Conservation (phyloP, 306 rosid genomes). For the Parietaria judaica region DNA sequence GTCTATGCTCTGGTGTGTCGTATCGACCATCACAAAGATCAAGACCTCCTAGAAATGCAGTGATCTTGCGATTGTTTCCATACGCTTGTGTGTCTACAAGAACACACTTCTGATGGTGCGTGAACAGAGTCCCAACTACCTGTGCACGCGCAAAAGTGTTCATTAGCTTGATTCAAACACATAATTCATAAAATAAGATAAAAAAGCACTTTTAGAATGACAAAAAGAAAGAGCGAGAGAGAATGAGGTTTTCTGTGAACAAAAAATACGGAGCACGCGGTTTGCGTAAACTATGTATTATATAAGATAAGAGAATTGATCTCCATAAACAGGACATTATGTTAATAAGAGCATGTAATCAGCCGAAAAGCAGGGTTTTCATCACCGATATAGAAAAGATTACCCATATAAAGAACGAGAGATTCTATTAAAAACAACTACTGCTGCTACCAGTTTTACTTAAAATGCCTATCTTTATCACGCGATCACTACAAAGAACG, state of each 20-base stretch:
- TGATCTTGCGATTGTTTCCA: slow-evolving; percentile 73
- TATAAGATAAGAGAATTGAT: too few relatives aligned
- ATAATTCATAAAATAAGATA: not conserved
- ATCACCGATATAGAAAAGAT: too few relatives aligned
- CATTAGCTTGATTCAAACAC: slow-evolving; percentile 13
- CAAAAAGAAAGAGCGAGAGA: not conserved
- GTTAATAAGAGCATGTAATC: too few relatives aligned
- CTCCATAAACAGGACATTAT: too few relatives aligned
- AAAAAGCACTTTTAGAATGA: not conserved
- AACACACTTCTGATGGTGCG: slow-evolving; percentile 96
- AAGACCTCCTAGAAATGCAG: slow-evolving; percentile 88
- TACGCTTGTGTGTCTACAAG: slow-evolving; percentile 74
- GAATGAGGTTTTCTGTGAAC: not conserved
- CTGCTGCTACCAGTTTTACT: too few relatives aligned
- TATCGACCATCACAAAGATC: slow-evolving; percentile 98
- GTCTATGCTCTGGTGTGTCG: slow-evolving; percentile 90
- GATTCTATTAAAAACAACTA: too few relatives aligned
- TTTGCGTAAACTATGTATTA: not conserved
- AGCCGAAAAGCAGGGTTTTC: too few relatives aligned
- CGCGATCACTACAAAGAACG: too few relatives aligned
- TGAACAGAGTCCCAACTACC: slow-evolving; percentile 82
- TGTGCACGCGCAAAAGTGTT: slow-evolving; percentile 27
- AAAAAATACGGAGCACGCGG: not conserved
- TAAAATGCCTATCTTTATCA: too few relatives aligned
- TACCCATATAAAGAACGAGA: too few relatives aligned